These are phyloP conservation scores for Leccinellum albellum DNA, from an alignment of 768 basidiomycete genomes.

Conservation along the genomic window DNA sequence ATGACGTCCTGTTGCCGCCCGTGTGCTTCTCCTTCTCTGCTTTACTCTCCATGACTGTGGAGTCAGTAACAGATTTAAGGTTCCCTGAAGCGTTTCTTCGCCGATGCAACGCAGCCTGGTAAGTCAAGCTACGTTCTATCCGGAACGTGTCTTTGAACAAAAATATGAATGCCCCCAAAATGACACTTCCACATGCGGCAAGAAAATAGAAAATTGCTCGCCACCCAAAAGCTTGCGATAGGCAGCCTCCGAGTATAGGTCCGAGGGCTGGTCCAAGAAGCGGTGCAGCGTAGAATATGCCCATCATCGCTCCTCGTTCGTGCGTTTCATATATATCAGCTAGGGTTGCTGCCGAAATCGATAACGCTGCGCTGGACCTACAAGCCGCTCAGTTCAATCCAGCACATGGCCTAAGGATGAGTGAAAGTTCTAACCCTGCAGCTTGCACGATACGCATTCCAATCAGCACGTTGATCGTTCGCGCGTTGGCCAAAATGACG, in stretches of 20 bases:
- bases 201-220: constrained; percentile 83
- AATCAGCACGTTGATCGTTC: constrained; percentile 53
- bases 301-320: constrained; percentile 77
- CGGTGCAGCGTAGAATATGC: constrained; percentile 76
- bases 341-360: constrained; percentile 73
- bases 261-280: constrained; percentile 73
- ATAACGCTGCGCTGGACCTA: constrained; percentile 62
- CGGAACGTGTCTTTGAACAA: constrained; percentile 84
- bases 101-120: constrained; percentile 60
- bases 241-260: constrained; percentile 65
- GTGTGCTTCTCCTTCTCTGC: constrained; percentile 8
- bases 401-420: neutral
- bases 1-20: constrained; percentile 13
- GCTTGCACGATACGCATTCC: constrained; percentile 70
- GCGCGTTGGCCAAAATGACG: constrained; percentile 52
- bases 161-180: constrained; percentile 54
- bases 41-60: constrained; percentile 13
- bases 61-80: constrained; percentile 21
- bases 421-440: constrained; percentile 44
- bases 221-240: constrained; percentile 72
- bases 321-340: constrained; percentile 75
- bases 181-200: constrained; percentile 53
- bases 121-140: constrained; percentile 74
- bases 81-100: constrained; percentile 29
- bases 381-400: constrained; percentile 3